Evolutionary conservation across 2,329 filamentous ascomycete genomes (phyloP).

Genomic region (Didymella pomorum): DNA sequence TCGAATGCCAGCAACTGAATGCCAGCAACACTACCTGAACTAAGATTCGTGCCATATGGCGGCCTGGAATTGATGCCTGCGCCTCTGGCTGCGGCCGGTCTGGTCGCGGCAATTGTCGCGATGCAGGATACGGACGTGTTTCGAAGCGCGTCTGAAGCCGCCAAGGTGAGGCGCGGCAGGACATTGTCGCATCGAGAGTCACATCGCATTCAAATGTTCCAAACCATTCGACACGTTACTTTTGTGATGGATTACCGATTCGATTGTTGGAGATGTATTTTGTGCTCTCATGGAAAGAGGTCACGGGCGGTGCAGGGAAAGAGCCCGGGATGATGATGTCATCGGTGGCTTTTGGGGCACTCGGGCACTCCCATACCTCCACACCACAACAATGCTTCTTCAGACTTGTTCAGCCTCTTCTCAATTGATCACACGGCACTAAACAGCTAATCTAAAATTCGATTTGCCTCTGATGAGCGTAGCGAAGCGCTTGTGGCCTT

Average conservation of each 20-base stretch:
- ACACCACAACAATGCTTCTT: not conserved
- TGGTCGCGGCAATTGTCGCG: constrained; percentile 3
- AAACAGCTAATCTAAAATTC: not conserved
- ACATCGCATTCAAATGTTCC: not conserved
- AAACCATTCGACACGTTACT: not conserved
- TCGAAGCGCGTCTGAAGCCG: constrained; percentile 13
- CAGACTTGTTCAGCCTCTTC: too few relatives aligned
- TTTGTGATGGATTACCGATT: not conserved
- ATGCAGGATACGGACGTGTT: constrained; percentile 4
- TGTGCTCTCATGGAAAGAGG: not conserved
- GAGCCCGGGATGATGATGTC: not conserved
- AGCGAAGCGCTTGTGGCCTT: not conserved
- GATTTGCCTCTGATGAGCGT: not conserved
- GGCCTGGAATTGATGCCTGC: not conserved
- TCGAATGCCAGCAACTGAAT: too few relatives aligned
- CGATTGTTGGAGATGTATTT: too few relatives aligned
- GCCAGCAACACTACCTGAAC: not conserved
- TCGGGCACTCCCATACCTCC: not conserved
- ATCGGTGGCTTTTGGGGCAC: not conserved
- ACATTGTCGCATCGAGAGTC: not conserved
- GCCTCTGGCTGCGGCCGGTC: not conserved
- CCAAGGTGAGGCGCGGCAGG: not conserved
- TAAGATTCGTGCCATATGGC: too few relatives aligned
- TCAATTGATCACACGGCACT: not conserved
- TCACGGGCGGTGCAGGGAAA: not conserved